A percentile compares a stretch with the other conserved stretches of the same genome.
These are phyloP conservation scores for Fusarium decemcellulare DNA, from an alignment of 2,329 filamentous ascomycete species.

Conservation along the genomic window DNA sequence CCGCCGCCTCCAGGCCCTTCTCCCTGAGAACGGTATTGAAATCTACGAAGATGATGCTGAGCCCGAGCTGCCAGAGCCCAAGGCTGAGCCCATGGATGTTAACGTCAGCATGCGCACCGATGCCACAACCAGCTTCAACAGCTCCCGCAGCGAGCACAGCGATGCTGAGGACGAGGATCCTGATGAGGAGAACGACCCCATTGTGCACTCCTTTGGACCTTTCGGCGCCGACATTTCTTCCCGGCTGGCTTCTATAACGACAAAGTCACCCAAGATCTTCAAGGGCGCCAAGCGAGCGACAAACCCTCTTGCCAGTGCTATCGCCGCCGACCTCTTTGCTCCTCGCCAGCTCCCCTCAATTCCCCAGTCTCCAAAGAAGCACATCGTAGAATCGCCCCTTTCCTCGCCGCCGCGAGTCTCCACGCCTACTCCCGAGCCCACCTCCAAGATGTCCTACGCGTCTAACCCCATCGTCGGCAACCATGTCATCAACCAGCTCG, in stretches of 20 bases:
- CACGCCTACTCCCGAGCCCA: slow-evolving; percentile 38
- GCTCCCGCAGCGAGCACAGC: slow-evolving; percentile 60
- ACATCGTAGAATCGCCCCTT: slow-evolving; percentile 45
- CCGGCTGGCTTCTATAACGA: slow-evolving; percentile 83
- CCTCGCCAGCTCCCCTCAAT: slow-evolving; percentile 41
- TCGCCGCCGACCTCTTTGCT: slow-evolving; percentile 45
- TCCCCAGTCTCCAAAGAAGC: slow-evolving; percentile 43
- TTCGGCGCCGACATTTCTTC: slow-evolving; percentile 89
- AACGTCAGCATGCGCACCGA: slow-evolving; percentile 66
- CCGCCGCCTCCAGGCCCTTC: slow-evolving; percentile 60
- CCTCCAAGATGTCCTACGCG: slow-evolving; percentile 46
- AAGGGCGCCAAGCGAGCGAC: slow-evolving; percentile 42
- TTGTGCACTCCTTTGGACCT: slow-evolving; percentile 92
- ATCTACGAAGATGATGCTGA: slow-evolving; percentile 86
- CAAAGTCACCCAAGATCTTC: slow-evolving; percentile 72
- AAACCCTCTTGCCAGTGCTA: slow-evolving; percentile 35
- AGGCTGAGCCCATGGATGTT: slow-evolving; percentile 41
- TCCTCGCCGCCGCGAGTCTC: slow-evolving; percentile 43
- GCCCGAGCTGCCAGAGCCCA: slow-evolving; percentile 56
- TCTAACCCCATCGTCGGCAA: slow-evolving; percentile 73
- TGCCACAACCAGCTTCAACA: slow-evolving; percentile 67
- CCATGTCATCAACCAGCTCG: slow-evolving; percentile 95
- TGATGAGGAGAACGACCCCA: slow-evolving; percentile 94
- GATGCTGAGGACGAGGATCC: slow-evolving; percentile 78
- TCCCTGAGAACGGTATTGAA: slow-evolving; percentile 66